Base-by-base conservation (phyloP, 805 yeast genomes). In the Candida berthetii region DNA sequence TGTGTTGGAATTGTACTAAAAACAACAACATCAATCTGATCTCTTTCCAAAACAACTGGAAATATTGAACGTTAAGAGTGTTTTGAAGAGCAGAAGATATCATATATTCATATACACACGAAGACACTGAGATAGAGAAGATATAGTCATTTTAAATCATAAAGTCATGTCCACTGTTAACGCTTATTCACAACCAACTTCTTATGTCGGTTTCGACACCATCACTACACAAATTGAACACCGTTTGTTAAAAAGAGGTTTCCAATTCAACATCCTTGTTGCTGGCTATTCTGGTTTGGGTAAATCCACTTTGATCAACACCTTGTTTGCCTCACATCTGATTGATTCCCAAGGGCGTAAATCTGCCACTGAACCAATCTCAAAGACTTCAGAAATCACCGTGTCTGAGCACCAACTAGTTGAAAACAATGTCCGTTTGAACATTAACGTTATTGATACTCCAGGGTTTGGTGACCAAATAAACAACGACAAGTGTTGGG, bases 381-480 rank as follows among this genome's bases (percentile, higher is more conserved):
- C 84, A 49, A 84, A 85, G 53, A 91, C 99, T 25, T 78, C 95
- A 3, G 96, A 89, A 60, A 84, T 91, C 61, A 76, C 78, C 48
- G 82, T 82, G 22, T 71, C 80, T 24, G 63, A 76, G n/a, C 90
- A 83, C 47, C 72, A 75, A 15, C 72, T 93, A 49, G 65, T 79
- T 43, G 99, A 93, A 65, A 89, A 88, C 61, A 85, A 85, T 49
- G 98, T 93, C 43, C 80, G 82, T 47, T 77, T 93, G 60, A 83
- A 83, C 55, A 69, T 93, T 48, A 90, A 88, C 54, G 80, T 93
- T 42, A 86, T 93, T 58, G 99, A 93, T 61, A 93, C 99, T 3
- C 98, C 98, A 17, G 98, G 98, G 14, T 93, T 88, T 70, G 98
- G 96, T 32, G 99, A 93, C 71, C 96, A 86, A 66, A 85, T 93